These are phyloP conservation scores for Pterocarpus santalinus DNA, from an alignment of 306 rosid species.

Conservation along the genomic window DNA sequence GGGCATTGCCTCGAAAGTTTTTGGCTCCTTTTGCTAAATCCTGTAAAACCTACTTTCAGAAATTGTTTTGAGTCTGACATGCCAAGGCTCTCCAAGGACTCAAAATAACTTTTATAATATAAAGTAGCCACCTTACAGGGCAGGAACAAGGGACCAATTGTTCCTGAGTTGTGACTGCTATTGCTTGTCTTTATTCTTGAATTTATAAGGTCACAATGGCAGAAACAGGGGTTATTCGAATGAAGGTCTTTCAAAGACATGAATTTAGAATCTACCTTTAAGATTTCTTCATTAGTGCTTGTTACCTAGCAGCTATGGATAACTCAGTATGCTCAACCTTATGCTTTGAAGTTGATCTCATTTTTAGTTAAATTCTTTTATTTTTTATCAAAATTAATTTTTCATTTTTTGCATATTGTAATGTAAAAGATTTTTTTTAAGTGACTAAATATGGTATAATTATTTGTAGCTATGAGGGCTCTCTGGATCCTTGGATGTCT, in stretches of 20 bases:
- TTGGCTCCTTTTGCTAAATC: neutral
- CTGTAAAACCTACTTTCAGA: neutral
- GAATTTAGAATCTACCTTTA: constrained; percentile 16
- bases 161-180: constrained; percentile 15
- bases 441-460: constrained; percentile 31
- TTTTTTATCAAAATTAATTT: neutral
- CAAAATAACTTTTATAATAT: neutral
- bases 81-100: neutral
- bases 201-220: constrained; percentile 15
- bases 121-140: neutral
- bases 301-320: constrained; percentile 15
- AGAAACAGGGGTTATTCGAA: neutral
- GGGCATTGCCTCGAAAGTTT: neutral
- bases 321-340: constrained; percentile 27
- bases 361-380: neutral
- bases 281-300: constrained; percentile 8
- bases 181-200: neutral
- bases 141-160: neutral
- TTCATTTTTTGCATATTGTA: constrained; percentile 6
- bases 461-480: constrained; percentile 82
- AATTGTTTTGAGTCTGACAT: neutral
- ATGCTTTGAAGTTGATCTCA: constrained; percentile 1
- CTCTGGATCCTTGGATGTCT: constrained; percentile 93
- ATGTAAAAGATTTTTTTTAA: neutral
- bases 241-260: constrained; percentile 30